Percentiles rank a stretch among this genome's conserved stretches.
Conservation (phyloP, 352 stramenopile genomes). For the Phytophthora chlamydospora region DNA sequence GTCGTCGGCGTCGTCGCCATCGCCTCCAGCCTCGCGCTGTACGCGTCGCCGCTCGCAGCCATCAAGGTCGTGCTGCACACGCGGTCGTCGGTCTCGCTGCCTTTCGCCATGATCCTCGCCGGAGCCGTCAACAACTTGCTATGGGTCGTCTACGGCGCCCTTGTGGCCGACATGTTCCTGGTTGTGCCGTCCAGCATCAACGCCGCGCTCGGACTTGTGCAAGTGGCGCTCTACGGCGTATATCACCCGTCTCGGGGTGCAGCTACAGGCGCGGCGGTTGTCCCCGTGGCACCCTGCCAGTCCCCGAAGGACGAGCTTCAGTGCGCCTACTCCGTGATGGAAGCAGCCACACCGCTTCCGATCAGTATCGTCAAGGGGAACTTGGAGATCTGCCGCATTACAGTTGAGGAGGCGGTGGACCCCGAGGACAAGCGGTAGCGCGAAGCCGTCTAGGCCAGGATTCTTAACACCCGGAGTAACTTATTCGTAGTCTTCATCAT, state of each 20-base stretch:
- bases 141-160: conserved; percentile 72
- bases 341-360: conserved; percentile 11
- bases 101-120: conserved; percentile 64
- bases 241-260: conserved; percentile 48
- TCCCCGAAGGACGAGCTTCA: conserved; percentile 28
- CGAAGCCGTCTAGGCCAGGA: conserved; percentile 9
- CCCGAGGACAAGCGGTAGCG: conserved; percentile 17
- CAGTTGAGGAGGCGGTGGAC: conserved; percentile 26
- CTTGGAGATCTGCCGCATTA: conserved; percentile 43
- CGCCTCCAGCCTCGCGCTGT: conserved; percentile 63
- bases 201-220: conserved; percentile 49
- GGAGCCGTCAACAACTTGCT: conserved; percentile 74
- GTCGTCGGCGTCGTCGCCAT: conserved; percentile 54
- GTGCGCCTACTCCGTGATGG: conserved; percentile 36
- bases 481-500: conserved; percentile 46
- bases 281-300: conserved; percentile 13
- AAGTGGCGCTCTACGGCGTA: conserved; percentile 65
- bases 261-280: conserved; percentile 22
- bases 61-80: conserved; percentile 62
- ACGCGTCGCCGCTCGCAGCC: conserved; percentile 64
- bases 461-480: conserved; percentile 6
- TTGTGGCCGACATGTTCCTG: conserved; percentile 64
- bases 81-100: conserved; percentile 62
- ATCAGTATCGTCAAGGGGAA: conserved; percentile 21
- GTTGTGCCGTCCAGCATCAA: conserved; percentile 60